phyloP scores from a whole-genome alignment of 2,329 filamentous ascomycete species.

The Fusarium sp. region DNA sequence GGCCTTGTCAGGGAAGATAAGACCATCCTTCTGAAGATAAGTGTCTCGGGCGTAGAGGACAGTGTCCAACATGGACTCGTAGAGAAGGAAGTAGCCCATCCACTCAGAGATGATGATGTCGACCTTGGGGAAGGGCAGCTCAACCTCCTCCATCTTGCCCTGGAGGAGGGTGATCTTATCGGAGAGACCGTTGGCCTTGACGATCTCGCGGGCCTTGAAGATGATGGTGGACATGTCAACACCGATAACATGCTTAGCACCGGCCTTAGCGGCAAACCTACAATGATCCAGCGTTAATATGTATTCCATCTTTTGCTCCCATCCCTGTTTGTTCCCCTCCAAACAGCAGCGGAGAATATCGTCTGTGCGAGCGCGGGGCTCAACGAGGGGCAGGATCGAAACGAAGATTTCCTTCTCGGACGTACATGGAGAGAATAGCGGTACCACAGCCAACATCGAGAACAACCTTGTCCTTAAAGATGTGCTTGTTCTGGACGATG shows the following conservation, averaged over 20 bases:
- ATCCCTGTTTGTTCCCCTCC: not conserved
- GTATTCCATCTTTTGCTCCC: conserved; percentile 5
- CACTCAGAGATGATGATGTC: conserved; percentile 99
- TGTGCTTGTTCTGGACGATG: conserved; percentile 96
- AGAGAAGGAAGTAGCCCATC: conserved; percentile 99
- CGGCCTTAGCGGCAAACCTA: conserved; percentile 96
- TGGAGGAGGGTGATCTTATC: conserved; percentile 98
- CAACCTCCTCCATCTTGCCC: conserved; percentile 99
- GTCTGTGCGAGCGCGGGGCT: conserved; percentile 29
- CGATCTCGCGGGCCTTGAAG: conserved; percentile 97
- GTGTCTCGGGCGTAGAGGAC: conserved; percentile 95
- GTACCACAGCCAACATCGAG: conserved; percentile 98
- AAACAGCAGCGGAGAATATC: not conserved
- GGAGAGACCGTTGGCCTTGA: conserved; percentile 88
- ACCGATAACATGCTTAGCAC: conserved; percentile 97
- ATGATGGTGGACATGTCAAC: conserved; percentile 99
- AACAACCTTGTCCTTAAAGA: conserved; percentile 85
- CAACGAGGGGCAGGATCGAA: conserved; percentile 14
- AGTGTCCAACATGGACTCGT: conserved; percentile 99
- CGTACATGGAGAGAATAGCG: conserved; percentile 97
- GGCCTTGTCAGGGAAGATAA: conserved; percentile 99
- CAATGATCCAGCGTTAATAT: conserved; percentile 12
- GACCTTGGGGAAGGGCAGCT: conserved; percentile 92
- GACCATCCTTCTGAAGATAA: conserved; percentile 85
- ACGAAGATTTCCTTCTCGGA: conserved; percentile 27